Conservation (phyloP, 495 filamentous ascomycete species). For the Aspergillus incahuasiensis region DNA sequence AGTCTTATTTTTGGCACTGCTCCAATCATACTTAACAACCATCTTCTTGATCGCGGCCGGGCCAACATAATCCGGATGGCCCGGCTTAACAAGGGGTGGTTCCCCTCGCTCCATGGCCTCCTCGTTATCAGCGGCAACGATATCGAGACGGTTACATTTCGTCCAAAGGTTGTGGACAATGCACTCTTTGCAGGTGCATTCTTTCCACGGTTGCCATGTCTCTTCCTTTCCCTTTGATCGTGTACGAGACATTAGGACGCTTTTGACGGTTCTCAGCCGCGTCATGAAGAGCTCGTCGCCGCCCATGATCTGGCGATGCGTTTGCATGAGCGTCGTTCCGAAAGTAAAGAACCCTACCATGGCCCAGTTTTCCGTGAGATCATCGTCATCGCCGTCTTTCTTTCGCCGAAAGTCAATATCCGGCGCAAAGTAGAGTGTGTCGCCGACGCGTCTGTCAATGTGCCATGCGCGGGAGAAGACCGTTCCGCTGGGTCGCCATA, state of each 20-base stretch:
- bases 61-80: conserved; percentile 6
- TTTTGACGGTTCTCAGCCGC: conserved; percentile 5
- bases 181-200: conserved; percentile 1
- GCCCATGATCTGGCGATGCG: conserved; percentile 2
- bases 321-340: conserved; percentile 1
- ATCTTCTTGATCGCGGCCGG: not conserved
- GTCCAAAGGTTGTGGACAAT: not conserved
- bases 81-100: not conserved
- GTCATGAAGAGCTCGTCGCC: conserved; percentile 2
- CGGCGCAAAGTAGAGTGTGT: not conserved
- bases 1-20: not conserved
- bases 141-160: not conserved
- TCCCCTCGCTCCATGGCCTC: not conserved
- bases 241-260: not conserved
- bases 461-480: conserved; percentile 4
- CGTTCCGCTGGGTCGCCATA: not conserved
- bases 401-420: conserved; percentile 7
- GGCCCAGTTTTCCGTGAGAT: conserved; percentile 3
- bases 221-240: not conserved
- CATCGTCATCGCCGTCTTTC: not conserved
- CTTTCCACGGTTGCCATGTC: conserved; percentile 3
- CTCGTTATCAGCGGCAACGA: not conserved
- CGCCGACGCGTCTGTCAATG: not conserved
- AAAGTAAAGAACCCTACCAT: conserved; percentile 3
- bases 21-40: not conserved